These are phyloP conservation scores for Parsonsia alboflavescens DNA, from an alignment of 257 asterid genomes.

Conservation along the genomic window DNA sequence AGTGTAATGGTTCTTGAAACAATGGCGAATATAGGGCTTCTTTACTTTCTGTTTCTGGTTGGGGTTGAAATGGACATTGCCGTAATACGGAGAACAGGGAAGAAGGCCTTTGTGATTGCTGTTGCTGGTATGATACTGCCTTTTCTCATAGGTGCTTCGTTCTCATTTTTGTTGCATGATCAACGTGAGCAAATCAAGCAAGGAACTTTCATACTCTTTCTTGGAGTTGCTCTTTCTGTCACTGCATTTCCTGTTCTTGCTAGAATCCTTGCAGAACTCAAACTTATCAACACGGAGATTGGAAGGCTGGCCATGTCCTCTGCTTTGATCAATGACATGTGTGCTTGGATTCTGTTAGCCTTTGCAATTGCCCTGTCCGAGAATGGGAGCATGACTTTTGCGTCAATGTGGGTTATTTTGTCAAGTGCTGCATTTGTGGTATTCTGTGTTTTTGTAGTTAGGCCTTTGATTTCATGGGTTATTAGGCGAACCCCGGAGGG, in stretches of 20 bases:
- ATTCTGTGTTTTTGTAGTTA: conserved; percentile 46
- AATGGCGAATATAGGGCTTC: conserved; percentile 93
- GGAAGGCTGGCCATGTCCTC: conserved; percentile 87
- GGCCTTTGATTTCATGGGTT: conserved; percentile 53
- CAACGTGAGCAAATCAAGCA: conserved; percentile 41
- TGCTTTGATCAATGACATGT: conserved; percentile 84
- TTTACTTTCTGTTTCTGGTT: conserved; percentile 75
- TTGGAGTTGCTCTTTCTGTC: conserved; percentile 80
- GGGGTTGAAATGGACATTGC: conserved; percentile 96
- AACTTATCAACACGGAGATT: conserved; percentile 81
- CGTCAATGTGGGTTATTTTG: conserved; percentile 72
- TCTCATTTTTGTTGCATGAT: conserved; percentile 49
- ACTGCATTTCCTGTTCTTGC: conserved; percentile 94
- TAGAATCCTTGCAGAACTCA: conserved; percentile 80
- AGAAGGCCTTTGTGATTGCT: conserved; percentile 55
- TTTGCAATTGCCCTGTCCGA: conserved; percentile 83
- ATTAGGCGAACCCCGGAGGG: conserved; percentile 66
- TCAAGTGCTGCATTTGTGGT: conserved; percentile 54
- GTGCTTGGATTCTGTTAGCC: conserved; percentile 80
- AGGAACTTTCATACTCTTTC: conserved; percentile 81
- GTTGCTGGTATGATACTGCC: conserved; percentile 75
- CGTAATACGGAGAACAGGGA: conserved; percentile 65
- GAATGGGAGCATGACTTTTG: conserved; percentile 50
- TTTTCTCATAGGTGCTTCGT: conserved; percentile 59
- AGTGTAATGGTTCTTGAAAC: conserved; percentile 97